phyloP scores from a whole-genome alignment of 192 early-diverging fungal species.

The Gigaspora rosea region DNA sequence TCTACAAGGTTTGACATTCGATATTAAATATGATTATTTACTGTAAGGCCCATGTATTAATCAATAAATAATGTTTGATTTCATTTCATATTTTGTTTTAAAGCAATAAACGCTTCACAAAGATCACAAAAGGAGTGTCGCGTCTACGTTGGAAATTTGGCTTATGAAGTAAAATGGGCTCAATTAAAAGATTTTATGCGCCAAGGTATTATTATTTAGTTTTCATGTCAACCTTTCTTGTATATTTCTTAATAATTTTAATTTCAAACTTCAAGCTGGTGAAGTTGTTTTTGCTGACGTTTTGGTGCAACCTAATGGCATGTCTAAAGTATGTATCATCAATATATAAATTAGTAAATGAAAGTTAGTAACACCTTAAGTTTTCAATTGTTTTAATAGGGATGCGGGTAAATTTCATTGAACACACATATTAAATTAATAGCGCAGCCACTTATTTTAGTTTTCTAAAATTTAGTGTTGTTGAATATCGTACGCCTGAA shows the following conservation, averaged over 20 bases:
- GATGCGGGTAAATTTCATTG: conserved; percentile 32
- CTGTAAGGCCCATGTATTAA: too few relatives aligned
- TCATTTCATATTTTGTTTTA: neutral
- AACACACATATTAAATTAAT: neutral
- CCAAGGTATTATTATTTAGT: conserved; percentile 49
- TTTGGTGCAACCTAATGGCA: conserved; percentile 55
- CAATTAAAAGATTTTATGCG: conserved; percentile 85
- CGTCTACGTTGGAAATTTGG: conserved; percentile 83
- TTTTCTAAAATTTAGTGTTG: conserved; percentile 52
- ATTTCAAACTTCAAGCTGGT: conserved; percentile 53
- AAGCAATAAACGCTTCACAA: conserved; percentile 44
- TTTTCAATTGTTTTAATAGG: conserved; percentile 19
- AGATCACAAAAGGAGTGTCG: conserved; percentile 57
- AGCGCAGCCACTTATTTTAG: neutral
- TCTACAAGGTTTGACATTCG: conserved; percentile 14
- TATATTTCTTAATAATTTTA: neutral
- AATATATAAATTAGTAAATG: neutral
- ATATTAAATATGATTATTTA: neutral
- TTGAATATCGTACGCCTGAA: conserved; percentile 74
- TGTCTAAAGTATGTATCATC: conserved; percentile 58
- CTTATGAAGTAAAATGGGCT: conserved; percentile 71
- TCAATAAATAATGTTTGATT: neutral
- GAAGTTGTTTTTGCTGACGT: conserved; percentile 78
- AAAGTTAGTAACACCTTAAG: neutral
- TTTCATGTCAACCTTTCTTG: too few relatives aligned